A percentile compares a stretch with the other conserved stretches of the same genome.
These are phyloP conservation scores for Colletotrichum theobromicola DNA, from an alignment of 2,329 filamentous ascomycete species.

Conservation along the genomic window DNA sequence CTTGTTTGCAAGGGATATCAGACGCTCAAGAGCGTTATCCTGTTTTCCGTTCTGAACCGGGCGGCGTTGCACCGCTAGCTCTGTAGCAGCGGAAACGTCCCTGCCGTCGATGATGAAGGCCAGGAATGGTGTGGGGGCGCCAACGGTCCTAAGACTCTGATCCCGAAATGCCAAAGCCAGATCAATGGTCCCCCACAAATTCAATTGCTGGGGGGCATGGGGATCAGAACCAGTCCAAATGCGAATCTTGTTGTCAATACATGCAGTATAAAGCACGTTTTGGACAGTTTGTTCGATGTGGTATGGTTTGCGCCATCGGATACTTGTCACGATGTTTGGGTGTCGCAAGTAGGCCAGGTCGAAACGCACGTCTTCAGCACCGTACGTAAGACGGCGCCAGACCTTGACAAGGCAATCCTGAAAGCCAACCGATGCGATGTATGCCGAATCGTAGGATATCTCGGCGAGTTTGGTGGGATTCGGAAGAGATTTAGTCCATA, in stretches of 20 bases:
- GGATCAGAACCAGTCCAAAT: slow-evolving; percentile 84
- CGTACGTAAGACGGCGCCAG: slow-evolving; percentile 88
- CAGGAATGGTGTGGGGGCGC: background rate
- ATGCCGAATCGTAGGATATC: slow-evolving; percentile 85
- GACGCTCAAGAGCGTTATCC: slow-evolving; percentile 78
- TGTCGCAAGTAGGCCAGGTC: slow-evolving; percentile 92
- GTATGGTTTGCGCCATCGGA: slow-evolving; percentile 85
- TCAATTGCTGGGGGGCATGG: slow-evolving; percentile 72
- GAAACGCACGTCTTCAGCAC: slow-evolving; percentile 82
- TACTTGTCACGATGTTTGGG: slow-evolving; percentile 76
- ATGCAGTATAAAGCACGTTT: slow-evolving; percentile 90
- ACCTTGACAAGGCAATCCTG: slow-evolving; percentile 89
- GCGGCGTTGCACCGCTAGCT: slow-evolving; percentile 70
- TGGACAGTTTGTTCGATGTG: slow-evolving; percentile 80
- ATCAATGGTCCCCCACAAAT: slow-evolving; percentile 83
- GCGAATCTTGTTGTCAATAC: slow-evolving; percentile 78
- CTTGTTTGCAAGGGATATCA: slow-evolving; percentile 85
- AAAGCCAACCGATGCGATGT: slow-evolving; percentile 81
- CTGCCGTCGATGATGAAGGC: slow-evolving; percentile 84
- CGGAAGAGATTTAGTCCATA: slow-evolving; percentile 79
- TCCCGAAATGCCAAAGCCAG: slow-evolving; percentile 71
- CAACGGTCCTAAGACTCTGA: slow-evolving; percentile 21
- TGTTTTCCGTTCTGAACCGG: slow-evolving; percentile 2
- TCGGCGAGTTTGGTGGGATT: slow-evolving; percentile 75
- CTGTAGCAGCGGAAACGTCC: slow-evolving; percentile 79